Base-by-base conservation (phyloP, 108 stramenopile genomes). In the Stephanodiscus minutulus region DNA sequence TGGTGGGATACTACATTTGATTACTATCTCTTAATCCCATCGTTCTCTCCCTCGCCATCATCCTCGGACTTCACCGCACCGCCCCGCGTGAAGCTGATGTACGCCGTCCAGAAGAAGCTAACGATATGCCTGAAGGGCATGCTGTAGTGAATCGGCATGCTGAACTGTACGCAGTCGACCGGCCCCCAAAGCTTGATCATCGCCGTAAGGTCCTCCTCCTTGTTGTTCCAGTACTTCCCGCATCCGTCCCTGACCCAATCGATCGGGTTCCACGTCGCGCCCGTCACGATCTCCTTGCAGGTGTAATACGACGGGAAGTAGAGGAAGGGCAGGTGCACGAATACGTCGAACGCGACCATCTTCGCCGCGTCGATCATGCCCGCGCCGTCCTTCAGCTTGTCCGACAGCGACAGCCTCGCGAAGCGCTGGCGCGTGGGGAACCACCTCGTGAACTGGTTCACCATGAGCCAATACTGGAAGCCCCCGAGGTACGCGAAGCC, bases 301-400 rank as follows among this genome's bases (percentile, higher is more conserved):
- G 87, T 76, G 61, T 96, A 96, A 73, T 94, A 96, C 18, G 91
- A 81, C n/a, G 96, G 96, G 63, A 94, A 96, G 82, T 96, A 96
- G 36, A 96, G 81, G 33, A 94, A 62, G 29, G 96, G 96, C 44
- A 96, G 63, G 74, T 96, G 96, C 17, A 96, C 83, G 53, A 81
- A 76, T 5, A 96, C 60, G 63, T 96, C 96, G 84, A 96, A 96
- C 46, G 88, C 74, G 29, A 96, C 93, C 96, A 94, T 94, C 74
- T 93, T 94, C 55, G 71, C 69, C 2, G 93, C 93, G 83, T 93
- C 92, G 22, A 91, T 43, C 46, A 91, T 83, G 2, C 93, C 93
- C 1, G 90, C 90, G 0, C 76, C 86, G 63, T 94, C 87, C 69
- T 91, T 90, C 48, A 94, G 64, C 66, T 92, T 92, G 13, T 85